These are phyloP conservation scores for Microbotryomycetes sp. DNA, from an alignment of 1,284 basidiomycete genomes.

Conservation along the genomic window DNA sequence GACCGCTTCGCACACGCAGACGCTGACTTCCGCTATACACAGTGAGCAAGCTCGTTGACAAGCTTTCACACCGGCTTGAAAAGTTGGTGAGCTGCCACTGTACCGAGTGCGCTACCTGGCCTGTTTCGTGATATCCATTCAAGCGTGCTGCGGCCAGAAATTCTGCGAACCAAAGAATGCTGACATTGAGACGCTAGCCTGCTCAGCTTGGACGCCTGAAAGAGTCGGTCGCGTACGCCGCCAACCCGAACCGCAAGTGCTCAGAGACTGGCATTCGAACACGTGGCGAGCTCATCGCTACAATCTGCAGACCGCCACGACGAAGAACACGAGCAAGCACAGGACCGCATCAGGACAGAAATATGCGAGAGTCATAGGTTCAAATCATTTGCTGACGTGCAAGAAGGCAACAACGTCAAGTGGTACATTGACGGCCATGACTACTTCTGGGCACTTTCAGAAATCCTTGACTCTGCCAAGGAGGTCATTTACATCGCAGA, in stretches of 20 bases:
- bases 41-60: slow-evolving; percentile 1
- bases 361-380: slow-evolving; percentile 77
- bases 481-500: slow-evolving; percentile 39
- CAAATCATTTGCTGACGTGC: slow-evolving; percentile 67
- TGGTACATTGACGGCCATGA: slow-evolving; percentile 56
- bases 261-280: neutral
- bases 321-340: slow-evolving; percentile 39
- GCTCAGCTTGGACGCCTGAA: neutral
- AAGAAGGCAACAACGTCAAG: slow-evolving; percentile 67
- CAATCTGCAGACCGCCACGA: slow-evolving; percentile 7
- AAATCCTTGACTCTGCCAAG: slow-evolving; percentile 60
- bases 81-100: slow-evolving; percentile 2
- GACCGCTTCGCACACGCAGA: no score
- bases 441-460: slow-evolving; percentile 84
- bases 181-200: no score
- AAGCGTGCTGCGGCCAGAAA: no score
- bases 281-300: slow-evolving; percentile 44
- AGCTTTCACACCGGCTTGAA: slow-evolving; percentile 3
- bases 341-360: slow-evolving; percentile 58
- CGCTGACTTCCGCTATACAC: no score
- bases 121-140: no score
- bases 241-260: slow-evolving; percentile 44
- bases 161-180: no score
- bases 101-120: no score
- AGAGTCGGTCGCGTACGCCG: slow-evolving; percentile 17